Evolutionary conservation across 192 early-diverging fungal genomes (phyloP), one percentile per base, ranked within the genome.

Genomic region (Coemansia sp.): DNA sequence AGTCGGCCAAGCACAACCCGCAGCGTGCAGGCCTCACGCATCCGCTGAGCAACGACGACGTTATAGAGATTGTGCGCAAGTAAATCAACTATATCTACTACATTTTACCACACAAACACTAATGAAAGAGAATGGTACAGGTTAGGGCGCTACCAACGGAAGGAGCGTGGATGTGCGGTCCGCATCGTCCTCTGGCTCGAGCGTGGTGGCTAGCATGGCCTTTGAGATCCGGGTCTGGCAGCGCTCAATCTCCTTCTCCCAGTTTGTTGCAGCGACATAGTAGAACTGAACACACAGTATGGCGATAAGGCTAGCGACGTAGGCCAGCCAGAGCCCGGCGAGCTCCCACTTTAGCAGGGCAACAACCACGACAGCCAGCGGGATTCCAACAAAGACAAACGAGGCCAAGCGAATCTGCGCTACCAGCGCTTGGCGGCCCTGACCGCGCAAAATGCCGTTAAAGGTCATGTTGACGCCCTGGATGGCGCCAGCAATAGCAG

Each of bases 1-100:
- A 84, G 42, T 96, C 94, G 14, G 88, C 97, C 59, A 99, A 99
- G 72, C 95, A 99, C 82, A 94, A 89, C 70, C 97, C 97, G 28
- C 97, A 99, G 77, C 88, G 93, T 63, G 97, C 95, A 3, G 95
- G 96, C 6, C 72, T 95, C 20, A 70, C 76, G 9, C 95, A 96
- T 64, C 62, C 89, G 48, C 85, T 94, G 33, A 86, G 95, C 48
- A 92, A 97, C 79, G 96, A 96, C 67, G 97, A 99, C 80, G 95
- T 99, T 26, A 89, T 99, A 36, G 87, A 91, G 71, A 86, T 91
- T 59, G 89, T 91, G 16, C 90, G 84, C 74, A 91, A 88, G 73
- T 82, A 26, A 64, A 50, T 2, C 18, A 45, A 20, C 7, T 20
- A 45, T 18, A 45, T 21, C n/a, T n/a, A 18, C 18, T 45, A 45